Evolutionary conservation across 352 stramenopile species (phyloP), one percentile per base, ranked within the genome.

Genomic region (Pythium aristosporum): DNA sequence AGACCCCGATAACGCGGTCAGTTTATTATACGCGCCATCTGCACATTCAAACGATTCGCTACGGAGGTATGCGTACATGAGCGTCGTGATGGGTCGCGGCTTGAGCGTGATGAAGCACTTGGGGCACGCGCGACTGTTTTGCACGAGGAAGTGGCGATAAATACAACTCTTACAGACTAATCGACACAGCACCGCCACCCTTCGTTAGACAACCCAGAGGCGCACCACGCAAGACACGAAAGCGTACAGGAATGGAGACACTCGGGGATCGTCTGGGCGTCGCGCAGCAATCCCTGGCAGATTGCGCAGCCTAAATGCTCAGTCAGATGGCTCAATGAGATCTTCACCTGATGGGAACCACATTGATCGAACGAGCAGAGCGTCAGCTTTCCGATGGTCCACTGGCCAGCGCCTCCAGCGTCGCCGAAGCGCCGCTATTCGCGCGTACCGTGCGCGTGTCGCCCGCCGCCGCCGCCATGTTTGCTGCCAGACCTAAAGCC

Each of bases 131-230:
- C 67, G 63, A 53, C 76, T 80, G 43, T 80, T 79, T 36, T 88
- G 75, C 2, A 89, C 70, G 34, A 90, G 67, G 42, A 94, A 88
- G 49, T 91, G 77, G 5, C 80, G 80, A 65, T 88, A 91, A 61
- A 94, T 88, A 71, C 85, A 94, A 66, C 79, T 92, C 70, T 94
- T 94, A 57, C 85, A 94, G 70, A 94, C 83, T 92, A 63, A 50
- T 12, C 9, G 44, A 25, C 36, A 51, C 43, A n/a, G 52, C 18
- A 44, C 13, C 39, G 6, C 39, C 16, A 57, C n/a, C n/a, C n/a
- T 57, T 32, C 3, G 5, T 25, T 39, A 13, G 5, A 18, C 32
- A 16, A 5, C 47, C 1, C 23, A 25, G 43, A 0, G 5, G 21
- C 10, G 18, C n/a, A 32, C n/a, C 21, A 51, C 5, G 0, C 41